A percentile compares a stretch with the other conserved stretches of the same genome.
Evolutionary conservation across 257 asterid species (phyloP).

Genomic region (Jaltomata sinuosa): DNA sequence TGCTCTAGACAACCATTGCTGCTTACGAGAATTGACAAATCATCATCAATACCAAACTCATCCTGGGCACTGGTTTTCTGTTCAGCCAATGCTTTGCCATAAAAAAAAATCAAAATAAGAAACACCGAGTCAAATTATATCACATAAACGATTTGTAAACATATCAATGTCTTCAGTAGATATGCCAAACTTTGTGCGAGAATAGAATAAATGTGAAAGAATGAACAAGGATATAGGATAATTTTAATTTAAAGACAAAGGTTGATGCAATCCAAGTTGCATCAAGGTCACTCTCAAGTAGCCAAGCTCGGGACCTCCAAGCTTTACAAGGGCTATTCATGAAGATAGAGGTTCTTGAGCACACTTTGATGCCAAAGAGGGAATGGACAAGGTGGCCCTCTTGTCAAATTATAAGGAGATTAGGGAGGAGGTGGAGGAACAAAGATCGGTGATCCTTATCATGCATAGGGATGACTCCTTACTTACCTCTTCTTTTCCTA

Average conservation of each 20-base stretch:
- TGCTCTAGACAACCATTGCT: conserved; percentile 37
- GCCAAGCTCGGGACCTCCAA: no score
- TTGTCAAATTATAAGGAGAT: no score
- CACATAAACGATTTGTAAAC: not conserved
- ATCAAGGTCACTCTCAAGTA: no score
- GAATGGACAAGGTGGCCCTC: no score
- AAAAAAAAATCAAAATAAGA: not conserved
- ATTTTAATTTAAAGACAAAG: not conserved
- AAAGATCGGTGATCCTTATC: no score
- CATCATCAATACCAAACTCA: conserved; percentile 45
- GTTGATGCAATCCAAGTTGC: no score
- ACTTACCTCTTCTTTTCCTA: no score
- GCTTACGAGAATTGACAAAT: conserved; percentile 35
- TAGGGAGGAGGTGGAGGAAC: no score
- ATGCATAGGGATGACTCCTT: no score
- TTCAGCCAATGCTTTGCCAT: conserved; percentile 23
- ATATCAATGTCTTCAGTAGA: not conserved
- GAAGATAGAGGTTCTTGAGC: no score
- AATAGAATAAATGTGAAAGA: not conserved
- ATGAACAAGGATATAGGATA: not conserved
- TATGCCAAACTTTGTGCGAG: not conserved
- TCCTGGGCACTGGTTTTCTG: conserved; percentile 27
- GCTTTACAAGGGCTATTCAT: no score
- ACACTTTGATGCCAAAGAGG: no score
- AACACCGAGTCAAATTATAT: not conserved